phyloP scores from a whole-genome alignment of 176 grass and related monocot genomes.

The Hsuehochloa calcarea region DNA sequence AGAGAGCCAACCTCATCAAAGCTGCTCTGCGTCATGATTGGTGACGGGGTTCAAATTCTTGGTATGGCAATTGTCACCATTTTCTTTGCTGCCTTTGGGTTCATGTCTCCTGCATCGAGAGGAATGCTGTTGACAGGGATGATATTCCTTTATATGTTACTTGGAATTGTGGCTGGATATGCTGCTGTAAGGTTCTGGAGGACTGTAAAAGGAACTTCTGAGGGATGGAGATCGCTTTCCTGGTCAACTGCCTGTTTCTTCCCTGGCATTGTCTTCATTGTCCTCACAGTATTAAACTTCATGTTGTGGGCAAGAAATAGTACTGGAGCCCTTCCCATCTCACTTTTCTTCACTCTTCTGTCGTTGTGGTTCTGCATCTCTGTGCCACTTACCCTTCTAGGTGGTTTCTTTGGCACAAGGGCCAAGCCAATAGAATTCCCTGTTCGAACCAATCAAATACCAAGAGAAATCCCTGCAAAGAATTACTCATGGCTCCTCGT shows the following conservation, averaged over 20 bases:
- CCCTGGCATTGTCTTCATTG: constrained; percentile 71
- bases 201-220: constrained; percentile 70
- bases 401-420: constrained; percentile 77
- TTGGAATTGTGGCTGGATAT: constrained; percentile 79
- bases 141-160: constrained; percentile 91
- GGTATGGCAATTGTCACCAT: constrained; percentile 80
- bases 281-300: constrained; percentile 75
- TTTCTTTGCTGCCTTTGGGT: constrained; percentile 81
- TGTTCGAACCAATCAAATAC: constrained; percentile 86
- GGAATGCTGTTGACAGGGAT: constrained; percentile 83
- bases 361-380: constrained; percentile 91
- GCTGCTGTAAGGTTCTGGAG: constrained; percentile 77
- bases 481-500: constrained; percentile 86
- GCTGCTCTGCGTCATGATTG: constrained; percentile 77
- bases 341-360: constrained; percentile 75
- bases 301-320: constrained; percentile 82
- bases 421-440: constrained; percentile 66
- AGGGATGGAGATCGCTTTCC: constrained; percentile 83
- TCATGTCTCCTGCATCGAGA: constrained; percentile 89
- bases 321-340: constrained; percentile 79
- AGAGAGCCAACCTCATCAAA: constrained; percentile 79
- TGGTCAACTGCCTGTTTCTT: constrained; percentile 91
- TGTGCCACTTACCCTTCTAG: constrained; percentile 82
- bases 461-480: constrained; percentile 70
- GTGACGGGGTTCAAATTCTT: constrained; percentile 81